Conservation (phyloP, 1,284 basidiomycete genomes). For the Cutaneotrichosporon curvatum region DNA sequence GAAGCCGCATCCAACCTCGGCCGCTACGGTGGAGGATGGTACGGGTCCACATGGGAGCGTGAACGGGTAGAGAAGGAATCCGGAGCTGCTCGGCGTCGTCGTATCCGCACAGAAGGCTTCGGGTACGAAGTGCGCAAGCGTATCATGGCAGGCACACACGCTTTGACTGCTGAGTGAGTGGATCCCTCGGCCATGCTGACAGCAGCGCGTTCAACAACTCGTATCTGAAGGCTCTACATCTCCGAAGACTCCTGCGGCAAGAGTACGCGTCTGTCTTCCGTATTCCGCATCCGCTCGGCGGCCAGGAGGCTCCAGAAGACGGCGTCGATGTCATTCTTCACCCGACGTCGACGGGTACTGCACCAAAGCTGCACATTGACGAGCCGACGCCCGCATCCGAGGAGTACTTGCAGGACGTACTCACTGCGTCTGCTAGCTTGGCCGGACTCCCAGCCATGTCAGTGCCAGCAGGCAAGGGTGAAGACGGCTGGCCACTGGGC, state of each 20-base stretch:
- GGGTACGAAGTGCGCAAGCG: constrained; percentile 80
- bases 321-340: constrained; percentile 75
- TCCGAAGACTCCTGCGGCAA: constrained; percentile 61
- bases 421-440: constrained; percentile 85
- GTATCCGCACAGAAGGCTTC: constrained; percentile 61
- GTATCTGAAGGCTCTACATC: constrained; percentile 81
- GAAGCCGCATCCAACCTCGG: constrained; percentile 92
- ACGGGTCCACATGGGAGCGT: constrained; percentile 49
- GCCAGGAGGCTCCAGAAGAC: constrained; percentile 11
- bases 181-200: background rate
- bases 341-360: constrained; percentile 72
- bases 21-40: constrained; percentile 75
- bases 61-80: constrained; percentile 49
- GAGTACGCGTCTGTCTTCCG: constrained; percentile 72
- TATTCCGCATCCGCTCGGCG: constrained; percentile 40
- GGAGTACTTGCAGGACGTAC: constrained; percentile 78
- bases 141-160: constrained; percentile 86
- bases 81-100: constrained; percentile 53
- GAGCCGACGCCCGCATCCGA: constrained; percentile 42
- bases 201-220: constrained; percentile 89
- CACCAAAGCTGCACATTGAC: constrained; percentile 49
- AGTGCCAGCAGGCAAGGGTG: constrained; percentile 54
- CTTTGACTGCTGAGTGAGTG: constrained; percentile 79
- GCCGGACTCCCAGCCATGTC: constrained; percentile 79
- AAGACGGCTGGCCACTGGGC: constrained; percentile 76